These are phyloP conservation scores for Euryodendron excelsum DNA, from an alignment of 148 eudicot genomes.

Conservation along the genomic window DNA sequence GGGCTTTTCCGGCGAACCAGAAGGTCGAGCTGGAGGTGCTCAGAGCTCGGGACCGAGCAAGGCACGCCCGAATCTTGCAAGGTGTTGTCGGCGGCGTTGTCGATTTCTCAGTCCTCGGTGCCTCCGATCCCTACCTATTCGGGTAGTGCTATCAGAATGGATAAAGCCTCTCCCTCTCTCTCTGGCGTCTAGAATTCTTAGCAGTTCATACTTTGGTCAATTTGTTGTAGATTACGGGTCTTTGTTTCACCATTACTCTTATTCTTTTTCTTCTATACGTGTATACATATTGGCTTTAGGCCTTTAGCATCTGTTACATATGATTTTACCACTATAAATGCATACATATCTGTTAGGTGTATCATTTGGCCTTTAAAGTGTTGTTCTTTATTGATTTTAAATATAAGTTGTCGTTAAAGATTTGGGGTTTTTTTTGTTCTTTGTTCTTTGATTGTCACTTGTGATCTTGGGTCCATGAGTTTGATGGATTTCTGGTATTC, in stretches of 20 bases:
- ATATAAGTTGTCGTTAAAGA: background rate
- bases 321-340: no score
- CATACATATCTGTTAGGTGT: no score
- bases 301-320: no score
- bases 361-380: background rate
- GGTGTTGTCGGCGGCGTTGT: constrained; percentile 59
- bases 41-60: constrained; percentile 55
- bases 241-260: background rate
- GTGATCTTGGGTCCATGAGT: background rate
- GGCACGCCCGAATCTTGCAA: constrained; percentile 71
- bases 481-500: background rate
- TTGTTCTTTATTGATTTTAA: background rate
- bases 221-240: background rate
- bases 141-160: no score
- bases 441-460: background rate
- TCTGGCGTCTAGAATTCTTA: no score
- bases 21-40: constrained; percentile 53
- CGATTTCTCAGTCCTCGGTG: constrained; percentile 64
- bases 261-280: no score
- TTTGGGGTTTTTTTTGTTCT: background rate
- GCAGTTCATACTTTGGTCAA: background rate
- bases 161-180: no score
- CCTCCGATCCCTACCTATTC: constrained; percentile 68
- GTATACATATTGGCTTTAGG: no score
- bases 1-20: constrained; percentile 62